These are phyloP conservation scores for Capronia americana DNA, from an alignment of 2,329 filamentous ascomycete genomes.

Conservation along the genomic window DNA sequence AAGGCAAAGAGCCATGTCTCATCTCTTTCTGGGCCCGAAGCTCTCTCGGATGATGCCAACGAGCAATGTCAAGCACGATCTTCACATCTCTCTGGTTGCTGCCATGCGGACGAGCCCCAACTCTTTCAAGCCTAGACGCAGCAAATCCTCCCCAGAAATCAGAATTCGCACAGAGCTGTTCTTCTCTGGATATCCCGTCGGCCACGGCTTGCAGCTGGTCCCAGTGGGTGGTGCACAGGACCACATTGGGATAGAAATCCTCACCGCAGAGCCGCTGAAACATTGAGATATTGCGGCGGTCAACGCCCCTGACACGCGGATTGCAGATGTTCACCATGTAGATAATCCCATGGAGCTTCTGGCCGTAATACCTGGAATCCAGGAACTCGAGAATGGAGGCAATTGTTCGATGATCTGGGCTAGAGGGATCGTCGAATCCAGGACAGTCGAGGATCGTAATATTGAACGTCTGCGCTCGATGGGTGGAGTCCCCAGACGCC, in stretches of 20 bases:
- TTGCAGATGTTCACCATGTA: conserved; percentile 24
- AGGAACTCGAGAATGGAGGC: conserved; percentile 21
- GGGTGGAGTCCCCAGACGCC: background rate
- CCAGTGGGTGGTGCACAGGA: conserved; percentile 31
- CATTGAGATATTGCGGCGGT: conserved; percentile 26
- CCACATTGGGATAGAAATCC: conserved; percentile 12
- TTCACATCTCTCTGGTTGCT: background rate
- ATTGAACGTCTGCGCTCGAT: background rate
- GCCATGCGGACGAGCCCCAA: background rate
- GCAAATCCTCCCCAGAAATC: background rate
- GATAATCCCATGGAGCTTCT: conserved; percentile 21
- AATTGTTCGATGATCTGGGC: conserved; percentile 19
- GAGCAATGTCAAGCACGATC: conserved; percentile 14
- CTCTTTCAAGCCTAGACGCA: background rate
- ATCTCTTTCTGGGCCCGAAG: conserved; percentile 15
- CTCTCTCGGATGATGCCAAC: conserved; percentile 1
- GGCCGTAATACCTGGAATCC: conserved; percentile 2
- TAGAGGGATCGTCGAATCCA: conserved; percentile 27
- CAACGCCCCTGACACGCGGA: conserved; percentile 15
- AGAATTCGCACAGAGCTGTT: background rate
- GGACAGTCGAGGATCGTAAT: conserved; percentile 32
- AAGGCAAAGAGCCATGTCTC: background rate
- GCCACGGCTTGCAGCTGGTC: background rate
- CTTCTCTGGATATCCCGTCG: background rate
- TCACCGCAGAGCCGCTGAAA: conserved; percentile 30